A percentile compares a stretch with the other conserved stretches of the same genome.
Conservation (phyloP, 164 flowering plant genomes). For the Dillenia turbinata region DNA sequence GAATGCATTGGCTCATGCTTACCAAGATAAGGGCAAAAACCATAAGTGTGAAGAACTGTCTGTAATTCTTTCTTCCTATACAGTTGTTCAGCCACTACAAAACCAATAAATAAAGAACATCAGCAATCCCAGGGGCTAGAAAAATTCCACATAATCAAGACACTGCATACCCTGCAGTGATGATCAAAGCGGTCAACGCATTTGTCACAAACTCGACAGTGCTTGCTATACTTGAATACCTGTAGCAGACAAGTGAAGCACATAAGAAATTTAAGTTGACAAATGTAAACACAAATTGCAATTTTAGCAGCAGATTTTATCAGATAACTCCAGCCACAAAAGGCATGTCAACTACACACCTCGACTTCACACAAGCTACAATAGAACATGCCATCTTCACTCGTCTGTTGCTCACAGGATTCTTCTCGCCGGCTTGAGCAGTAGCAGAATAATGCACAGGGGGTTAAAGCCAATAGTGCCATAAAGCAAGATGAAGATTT, state of each 20-base stretch:
- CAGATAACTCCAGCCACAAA: not conserved
- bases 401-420: constrained; percentile 55
- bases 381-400: constrained; percentile 98
- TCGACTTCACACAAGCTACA: constrained; percentile 97
- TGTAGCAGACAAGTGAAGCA: constrained; percentile 19
- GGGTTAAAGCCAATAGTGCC: constrained; percentile 35
- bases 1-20: constrained; percentile 28
- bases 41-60: constrained; percentile 90
- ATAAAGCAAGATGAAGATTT: constrained; percentile 22
- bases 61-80: constrained; percentile 83
- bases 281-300: not conserved
- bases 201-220: constrained; percentile 98
- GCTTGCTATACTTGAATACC: constrained; percentile 99
- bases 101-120: constrained; percentile 16
- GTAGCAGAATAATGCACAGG: constrained; percentile 51
- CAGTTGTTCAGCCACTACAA: constrained; percentile 99
- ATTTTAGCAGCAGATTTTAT: not conserved
- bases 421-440: constrained; percentile 40
- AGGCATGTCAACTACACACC: constrained; percentile 35
- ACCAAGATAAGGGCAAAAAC: constrained; percentile 88
- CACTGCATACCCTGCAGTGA: constrained; percentile 86
- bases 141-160: constrained; percentile 6
- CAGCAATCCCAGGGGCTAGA: constrained; percentile 2
- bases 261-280: no score
- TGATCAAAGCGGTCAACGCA: constrained; percentile 96